Base-by-base conservation (phyloP, 2,329 filamentous ascomycete genomes). In the Passalora sequoiae region DNA sequence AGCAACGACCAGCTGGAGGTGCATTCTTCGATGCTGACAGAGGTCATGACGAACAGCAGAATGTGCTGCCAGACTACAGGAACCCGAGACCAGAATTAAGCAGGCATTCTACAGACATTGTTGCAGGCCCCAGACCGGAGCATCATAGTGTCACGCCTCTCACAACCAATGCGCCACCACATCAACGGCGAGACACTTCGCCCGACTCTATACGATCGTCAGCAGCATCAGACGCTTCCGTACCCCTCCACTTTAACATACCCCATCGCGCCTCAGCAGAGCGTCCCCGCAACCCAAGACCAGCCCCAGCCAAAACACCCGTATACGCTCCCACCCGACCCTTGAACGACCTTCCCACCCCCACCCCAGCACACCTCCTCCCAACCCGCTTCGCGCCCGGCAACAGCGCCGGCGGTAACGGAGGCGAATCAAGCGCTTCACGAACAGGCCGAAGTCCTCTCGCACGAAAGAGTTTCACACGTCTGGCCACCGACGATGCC, bases 401-500 rank as follows among this genome's bases (percentile, higher is more conserved):
- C 17, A 47, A 42, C 37, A 43, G 40, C 12, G 48, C 45, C 2
- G 28, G n/a, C n/a, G n/a, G n/a, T n/a, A n/a, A n/a, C n/a, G n/a
- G n/a, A n/a, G n/a, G n/a, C n/a, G n/a, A n/a, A n/a, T n/a, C n/a
- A n/a, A n/a, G n/a, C n/a, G n/a, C n/a, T n/a, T n/a, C 42, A 4
- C 53, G 66, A n/a, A 61, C 56, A 6, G 69, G 68, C 38, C 64
- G 66, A 20, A 71, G 68, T 46, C 71, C 71, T 2, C 62, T 74
- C 15, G 69, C 70, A 3, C 63, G 69, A 32, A 65, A 66, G 46
- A 70, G 68, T 50, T 70, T 69, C 47, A 58, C 55, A 1, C 49
- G 47, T 4, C 38, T 54, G 17, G 57, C 48, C 7, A 50, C 45
- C 6, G 48, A 54, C 6, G 53, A 55, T 24, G 48, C 47, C 5